Conservation (phyloP, 768 basidiomycete species). For the Galerina marginata region DNA sequence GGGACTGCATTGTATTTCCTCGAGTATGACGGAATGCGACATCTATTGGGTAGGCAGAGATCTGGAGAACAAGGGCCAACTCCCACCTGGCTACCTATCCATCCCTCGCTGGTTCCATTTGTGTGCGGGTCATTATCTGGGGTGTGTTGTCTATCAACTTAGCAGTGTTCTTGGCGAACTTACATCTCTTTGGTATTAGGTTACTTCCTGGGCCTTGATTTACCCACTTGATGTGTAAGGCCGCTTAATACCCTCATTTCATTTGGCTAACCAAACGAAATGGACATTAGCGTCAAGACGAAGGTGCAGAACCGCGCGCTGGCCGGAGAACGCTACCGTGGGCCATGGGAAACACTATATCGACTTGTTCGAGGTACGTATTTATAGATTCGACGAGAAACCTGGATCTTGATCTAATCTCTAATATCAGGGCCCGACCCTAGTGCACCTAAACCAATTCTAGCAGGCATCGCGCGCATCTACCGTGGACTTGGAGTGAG, state of each 20-base stretch:
- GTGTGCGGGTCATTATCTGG: conserved; percentile 90
- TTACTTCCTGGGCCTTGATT: conserved; percentile 86
- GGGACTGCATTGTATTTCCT: conserved; percentile 94
- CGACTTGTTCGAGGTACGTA: conserved; percentile 79
- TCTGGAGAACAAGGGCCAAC: conserved; percentile 82
- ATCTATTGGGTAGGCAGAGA: conserved; percentile 78
- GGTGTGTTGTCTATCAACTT: conserved; percentile 48
- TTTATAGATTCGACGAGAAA: background rate
- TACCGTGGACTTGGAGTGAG: conserved; percentile 96
- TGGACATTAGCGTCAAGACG: conserved; percentile 75
- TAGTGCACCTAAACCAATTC: conserved; percentile 72
- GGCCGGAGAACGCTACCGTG: conserved; percentile 75
- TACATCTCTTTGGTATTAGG: conserved; percentile 37
- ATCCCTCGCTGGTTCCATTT: conserved; percentile 82
- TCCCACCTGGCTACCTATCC: conserved; percentile 88
- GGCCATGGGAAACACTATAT: conserved; percentile 72
- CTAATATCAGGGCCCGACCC: conserved; percentile 72
- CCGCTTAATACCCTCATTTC: background rate
- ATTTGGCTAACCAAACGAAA: conserved; percentile 7
- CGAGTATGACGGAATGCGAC: conserved; percentile 92
- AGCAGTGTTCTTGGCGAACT: conserved; percentile 38
- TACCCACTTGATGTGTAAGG: conserved; percentile 94
- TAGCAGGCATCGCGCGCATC: conserved; percentile 80
- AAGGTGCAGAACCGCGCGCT: conserved; percentile 94
- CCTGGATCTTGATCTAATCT: conserved; percentile 4